A percentile compares a stretch with the other conserved stretches of the same genome.
These are phyloP conservation scores for Geosmithia morbida DNA, from an alignment of 2,329 filamentous ascomycete species.

Conservation along the genomic window DNA sequence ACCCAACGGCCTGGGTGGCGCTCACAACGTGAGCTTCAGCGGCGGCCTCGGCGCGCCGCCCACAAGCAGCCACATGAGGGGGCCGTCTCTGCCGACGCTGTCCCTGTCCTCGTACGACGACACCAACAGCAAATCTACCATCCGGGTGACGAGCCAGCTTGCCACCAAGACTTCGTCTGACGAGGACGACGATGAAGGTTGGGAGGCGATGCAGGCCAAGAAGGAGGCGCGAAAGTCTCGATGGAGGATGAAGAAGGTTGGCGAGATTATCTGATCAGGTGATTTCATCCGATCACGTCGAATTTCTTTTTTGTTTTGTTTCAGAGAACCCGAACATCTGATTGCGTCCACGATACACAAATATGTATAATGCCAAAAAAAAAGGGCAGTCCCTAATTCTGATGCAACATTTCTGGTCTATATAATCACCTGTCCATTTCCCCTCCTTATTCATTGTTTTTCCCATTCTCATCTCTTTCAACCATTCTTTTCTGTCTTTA, in stretches of 20 bases:
- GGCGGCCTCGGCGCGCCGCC: slow-evolving; percentile 2
- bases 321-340: no score
- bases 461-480: neutral
- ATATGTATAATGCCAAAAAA: no score
- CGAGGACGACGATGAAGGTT: slow-evolving; percentile 48
- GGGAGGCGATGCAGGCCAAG: slow-evolving; percentile 57
- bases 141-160: slow-evolving; percentile 17
- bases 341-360: no score
- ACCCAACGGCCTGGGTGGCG: no score
- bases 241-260: slow-evolving; percentile 47
- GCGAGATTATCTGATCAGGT: neutral
- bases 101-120: slow-evolving; percentile 12
- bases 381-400: no score
- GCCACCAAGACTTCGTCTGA: slow-evolving; percentile 20
- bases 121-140: slow-evolving; percentile 15
- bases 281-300: neutral
- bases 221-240: slow-evolving; percentile 52
- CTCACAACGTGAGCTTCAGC: slow-evolving; percentile 5
- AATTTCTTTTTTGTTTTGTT: no score
- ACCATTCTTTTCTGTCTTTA: no score
- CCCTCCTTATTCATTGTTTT: neutral
- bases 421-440: neutral
- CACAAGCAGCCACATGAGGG: slow-evolving; percentile 6
- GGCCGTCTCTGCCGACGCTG: slow-evolving; percentile 6
- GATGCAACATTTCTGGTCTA: neutral